A percentile compares a stretch with the other conserved stretches of the same genome.
Evolutionary conservation across 306 rosid species (phyloP).

Genomic region (Inga laurina): DNA sequence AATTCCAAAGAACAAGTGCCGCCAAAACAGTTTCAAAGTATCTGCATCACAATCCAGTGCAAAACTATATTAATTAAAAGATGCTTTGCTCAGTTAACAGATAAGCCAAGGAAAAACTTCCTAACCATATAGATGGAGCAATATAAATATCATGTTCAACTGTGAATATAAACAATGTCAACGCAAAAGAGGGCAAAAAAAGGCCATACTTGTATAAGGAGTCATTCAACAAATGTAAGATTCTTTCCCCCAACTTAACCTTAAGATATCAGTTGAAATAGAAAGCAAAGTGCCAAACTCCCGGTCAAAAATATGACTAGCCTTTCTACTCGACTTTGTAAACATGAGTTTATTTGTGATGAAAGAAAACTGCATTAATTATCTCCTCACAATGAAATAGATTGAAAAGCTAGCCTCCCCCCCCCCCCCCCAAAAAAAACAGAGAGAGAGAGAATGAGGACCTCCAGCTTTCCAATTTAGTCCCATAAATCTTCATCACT

Average conservation of each 20-base stretch:
- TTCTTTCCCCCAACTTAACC: neutral
- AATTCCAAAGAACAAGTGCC: slow-evolving; percentile 27
- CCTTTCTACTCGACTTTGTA: neutral
- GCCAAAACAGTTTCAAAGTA: slow-evolving; percentile 11
- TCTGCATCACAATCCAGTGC: slow-evolving; percentile 24
- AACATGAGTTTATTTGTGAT: neutral
- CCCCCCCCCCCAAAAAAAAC: neutral
- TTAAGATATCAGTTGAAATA: neutral
- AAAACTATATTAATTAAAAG: slow-evolving; percentile 5
- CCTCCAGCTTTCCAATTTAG: neutral
- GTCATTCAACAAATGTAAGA: neutral
- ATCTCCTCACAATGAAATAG: neutral
- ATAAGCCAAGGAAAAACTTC: slow-evolving; percentile 9
- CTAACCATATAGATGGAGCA: neutral
- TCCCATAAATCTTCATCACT: neutral
- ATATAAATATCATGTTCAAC: neutral
- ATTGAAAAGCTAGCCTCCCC: neutral
- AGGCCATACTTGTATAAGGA: neutral
- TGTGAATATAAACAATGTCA: neutral
- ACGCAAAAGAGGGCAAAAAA: neutral
- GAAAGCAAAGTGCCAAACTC: neutral
- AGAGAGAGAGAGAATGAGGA: too few relatives aligned
- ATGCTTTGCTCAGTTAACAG: slow-evolving; percentile 17
- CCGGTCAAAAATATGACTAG: neutral
- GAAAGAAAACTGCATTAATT: neutral